These are phyloP conservation scores for Rhizophagus clarus DNA, from an alignment of 192 early-diverging fungal genomes.

Conservation along the genomic window DNA sequence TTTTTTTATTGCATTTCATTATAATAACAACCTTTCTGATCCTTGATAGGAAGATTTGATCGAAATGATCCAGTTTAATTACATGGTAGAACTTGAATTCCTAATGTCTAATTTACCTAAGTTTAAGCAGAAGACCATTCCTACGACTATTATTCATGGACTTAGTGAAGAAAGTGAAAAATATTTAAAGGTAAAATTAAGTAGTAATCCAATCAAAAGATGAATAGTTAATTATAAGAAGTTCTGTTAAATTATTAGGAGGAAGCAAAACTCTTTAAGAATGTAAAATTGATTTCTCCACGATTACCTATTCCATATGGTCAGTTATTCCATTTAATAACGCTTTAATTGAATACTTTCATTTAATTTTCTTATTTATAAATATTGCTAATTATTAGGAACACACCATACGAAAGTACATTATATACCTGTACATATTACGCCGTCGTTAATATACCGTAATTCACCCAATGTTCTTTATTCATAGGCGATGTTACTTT, in stretches of 20 bases:
- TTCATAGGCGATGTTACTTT: neutral
- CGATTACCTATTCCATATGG: neutral
- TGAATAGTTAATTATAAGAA: neutral
- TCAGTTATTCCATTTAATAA: neutral
- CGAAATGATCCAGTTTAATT: neutral
- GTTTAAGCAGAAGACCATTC: neutral
- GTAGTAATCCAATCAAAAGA: neutral
- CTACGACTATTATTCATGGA: neutral
- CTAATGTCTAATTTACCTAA: neutral
- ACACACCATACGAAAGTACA: neutral
- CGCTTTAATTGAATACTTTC: neutral
- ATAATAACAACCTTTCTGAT: neutral
- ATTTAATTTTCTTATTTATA: neutral
- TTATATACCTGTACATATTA: neutral
- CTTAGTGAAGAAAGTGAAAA: neutral
- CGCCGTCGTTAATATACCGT: neutral
- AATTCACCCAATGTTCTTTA: neutral
- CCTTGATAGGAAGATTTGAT: neutral
- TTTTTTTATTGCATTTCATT: neutral
- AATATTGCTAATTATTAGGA: neutral
- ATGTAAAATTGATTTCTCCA: neutral
- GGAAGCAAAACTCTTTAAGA: neutral
- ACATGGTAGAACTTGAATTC: neutral
- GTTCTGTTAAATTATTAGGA: neutral
- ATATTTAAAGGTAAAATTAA: neutral